Evolutionary conservation across 2,329 filamentous ascomycete genomes (phyloP), one percentile per base, ranked within the genome.

Genomic region (Monilinia fructigena): DNA sequence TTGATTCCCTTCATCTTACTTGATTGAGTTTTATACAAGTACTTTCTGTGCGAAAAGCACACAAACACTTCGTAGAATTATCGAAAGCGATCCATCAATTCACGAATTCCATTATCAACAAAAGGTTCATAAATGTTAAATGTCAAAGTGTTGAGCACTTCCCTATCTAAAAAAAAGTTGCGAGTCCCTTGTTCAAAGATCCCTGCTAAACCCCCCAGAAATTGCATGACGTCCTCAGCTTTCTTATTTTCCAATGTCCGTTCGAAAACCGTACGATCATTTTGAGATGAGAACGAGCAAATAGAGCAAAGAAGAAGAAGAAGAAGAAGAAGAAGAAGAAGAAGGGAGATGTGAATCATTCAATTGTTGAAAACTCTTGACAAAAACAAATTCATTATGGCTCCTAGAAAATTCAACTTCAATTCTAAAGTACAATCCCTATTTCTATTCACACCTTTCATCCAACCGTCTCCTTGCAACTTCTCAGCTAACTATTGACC

Each of bases 371-470:
- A 4, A n/a, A 50, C 26, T 7, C n/a, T n/a, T 23, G 38, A 47
- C 6, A 38, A 20, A 40, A 55, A 55, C 12, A n/a, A 55, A 35
- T 45, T 45, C 23, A 38, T 23, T 18, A 64, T 64, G 62, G 16
- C 72, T 71, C 65, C 72, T 60, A 70, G 68, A 42, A 75, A 74
- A 67, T 74, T 68, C 64, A 76, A 74, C 54, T 26, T 75, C 67
- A 74, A 74, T 65, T 69, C 67, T n/a, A 69, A 63, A 63, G 72
- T 72, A 69, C 23, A 20, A 35, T 35, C n/a, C 26, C 40, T 48
- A 16, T 20, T 48, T 20, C n/a, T 11, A 16, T 67, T 38, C 23
- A 18, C 52, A 40, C n/a, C 20, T 14, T 52, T 18, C 18, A 47
- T 47, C 20, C 40, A 11, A 31, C 23, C 35, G 20, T 8, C 18